These are phyloP conservation scores for Gamsiella multidivaricata DNA, from an alignment of 192 early-diverging fungal genomes.

Conservation along the genomic window DNA sequence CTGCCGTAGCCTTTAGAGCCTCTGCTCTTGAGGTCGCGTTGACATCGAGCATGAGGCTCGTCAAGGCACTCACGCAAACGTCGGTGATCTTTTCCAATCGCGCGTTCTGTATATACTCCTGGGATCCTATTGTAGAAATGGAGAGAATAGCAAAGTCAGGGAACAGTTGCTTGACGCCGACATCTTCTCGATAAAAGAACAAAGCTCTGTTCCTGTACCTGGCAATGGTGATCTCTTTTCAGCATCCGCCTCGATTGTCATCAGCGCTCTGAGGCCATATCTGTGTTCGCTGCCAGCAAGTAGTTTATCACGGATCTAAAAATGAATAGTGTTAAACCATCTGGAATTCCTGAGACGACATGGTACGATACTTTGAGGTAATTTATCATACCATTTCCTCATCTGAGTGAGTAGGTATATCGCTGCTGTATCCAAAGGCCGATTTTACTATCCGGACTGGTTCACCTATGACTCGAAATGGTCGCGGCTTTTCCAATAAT, in stretches of 20 bases:
- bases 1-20: slow-evolving; percentile 1
- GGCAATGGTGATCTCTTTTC: slow-evolving; percentile 6
- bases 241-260: slow-evolving; percentile 15
- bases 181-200: neutral
- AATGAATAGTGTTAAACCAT: neutral
- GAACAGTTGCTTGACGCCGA: neutral
- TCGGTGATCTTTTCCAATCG: slow-evolving; percentile 12
- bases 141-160: neutral
- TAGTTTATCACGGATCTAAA: slow-evolving; percentile 32
- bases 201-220: neutral
- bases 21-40: neutral
- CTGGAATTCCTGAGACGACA: neutral
- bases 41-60: neutral
- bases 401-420: slow-evolving; percentile 30
- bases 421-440: slow-evolving; percentile 18
- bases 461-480: slow-evolving; percentile 1
- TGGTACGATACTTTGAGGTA: neutral
- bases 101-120: neutral
- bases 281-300: slow-evolving; percentile 8
- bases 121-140: neutral
- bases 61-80: slow-evolving; percentile 4
- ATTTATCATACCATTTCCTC: slow-evolving; percentile 41
- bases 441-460: neutral
- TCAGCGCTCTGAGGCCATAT: slow-evolving; percentile 15
- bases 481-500: slow-evolving; percentile 12